Percentiles rank a stretch among this genome's conserved stretches.
phyloP scores from a whole-genome alignment of 768 basidiomycete genomes.

The Amylocystis lapponica region DNA sequence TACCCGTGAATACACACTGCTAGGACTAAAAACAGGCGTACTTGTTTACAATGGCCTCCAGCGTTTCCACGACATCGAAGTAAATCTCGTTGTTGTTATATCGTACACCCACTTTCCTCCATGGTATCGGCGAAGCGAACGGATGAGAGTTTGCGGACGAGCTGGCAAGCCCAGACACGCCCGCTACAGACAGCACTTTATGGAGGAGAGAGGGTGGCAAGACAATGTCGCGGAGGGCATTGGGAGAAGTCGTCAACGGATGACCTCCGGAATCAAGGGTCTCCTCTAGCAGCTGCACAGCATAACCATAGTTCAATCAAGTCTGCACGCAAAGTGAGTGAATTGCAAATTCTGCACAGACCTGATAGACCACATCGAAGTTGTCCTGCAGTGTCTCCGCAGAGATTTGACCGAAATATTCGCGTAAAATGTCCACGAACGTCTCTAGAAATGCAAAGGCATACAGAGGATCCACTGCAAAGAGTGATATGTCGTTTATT shows the following conservation, averaged over 20 bases:
- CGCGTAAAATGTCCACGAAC: conserved; percentile 75
- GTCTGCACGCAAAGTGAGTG: not conserved
- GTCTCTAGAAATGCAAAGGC: conserved; percentile 86
- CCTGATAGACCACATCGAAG: conserved; percentile 95
- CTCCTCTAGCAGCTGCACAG: conserved; percentile 78
- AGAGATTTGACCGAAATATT: conserved; percentile 86
- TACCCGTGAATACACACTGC: not conserved
- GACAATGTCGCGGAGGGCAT: conserved; percentile 89
- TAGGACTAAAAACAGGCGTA: conserved; percentile 28
- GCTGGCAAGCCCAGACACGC: conserved; percentile 38
- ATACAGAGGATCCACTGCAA: conserved; percentile 78
- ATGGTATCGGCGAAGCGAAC: conserved; percentile 89
- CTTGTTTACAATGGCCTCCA: conserved; percentile 77
- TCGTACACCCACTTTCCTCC: conserved; percentile 79
- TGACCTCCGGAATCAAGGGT: conserved; percentile 92
- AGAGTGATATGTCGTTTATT: not conserved
- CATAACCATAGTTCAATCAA: not conserved
- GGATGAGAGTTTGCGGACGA: conserved; percentile 34
- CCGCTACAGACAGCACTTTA: conserved; percentile 43
- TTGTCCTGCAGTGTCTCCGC: conserved; percentile 80
- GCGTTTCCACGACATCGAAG: conserved; percentile 83
- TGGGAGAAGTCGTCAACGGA: conserved; percentile 86
- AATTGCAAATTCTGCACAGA: conserved; percentile 24
- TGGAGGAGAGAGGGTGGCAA: conserved; percentile 79
- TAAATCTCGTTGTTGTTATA: conserved; percentile 90